Base-by-base conservation (phyloP, 768 basidiomycete species). In the Auricularia heimuer region DNA sequence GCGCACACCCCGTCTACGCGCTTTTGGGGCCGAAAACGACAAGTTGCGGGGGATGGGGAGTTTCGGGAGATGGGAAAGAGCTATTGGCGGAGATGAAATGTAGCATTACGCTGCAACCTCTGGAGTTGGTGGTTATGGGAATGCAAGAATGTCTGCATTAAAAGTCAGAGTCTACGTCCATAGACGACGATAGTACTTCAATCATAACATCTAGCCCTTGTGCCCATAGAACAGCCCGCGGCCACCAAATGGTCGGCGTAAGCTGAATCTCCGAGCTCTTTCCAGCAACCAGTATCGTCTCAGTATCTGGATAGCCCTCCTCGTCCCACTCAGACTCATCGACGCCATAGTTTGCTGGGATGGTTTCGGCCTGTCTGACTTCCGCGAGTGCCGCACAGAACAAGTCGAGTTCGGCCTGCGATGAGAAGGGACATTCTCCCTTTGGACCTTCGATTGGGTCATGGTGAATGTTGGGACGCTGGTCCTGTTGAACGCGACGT, bases 331-430 rank as follows among this genome's bases (percentile, higher is more conserved):
- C 47, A 10, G 14, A 16, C 11, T 10, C 11, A 6, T 16, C 47
- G 18, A 51, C 47, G 16, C 47, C 47, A 21, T 51, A 51, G 21
- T 18, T 8, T 51, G 21, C 6, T 18, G 47, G 39, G 76, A 81
- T 64, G 69, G 58, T 56, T 14, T 39, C n/a, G 56, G 66, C 24
- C 70, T 77, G 64, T 75, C 61, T 69, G 18, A 39, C 44, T n/a
- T 62, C 62, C 11, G n/a, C 14, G n/a, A 33, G 44, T 37, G n/a
- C 64, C 60, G 7, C 62, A 63, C 29, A 6, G 21, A 51, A 51
- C 16, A 51, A 6, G 11, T 51, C 16, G 6, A 51, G 47, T 16
- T 18, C 11, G 14, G 8, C 47, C 6, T 16, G 11, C 8, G 1
- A 7, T 45, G 44, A 18, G 47, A 51, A 51, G 6, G 47, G 47